These are phyloP conservation scores for Carex cristatella DNA, from an alignment of 176 grass and related monocot genomes.

Conservation along the genomic window DNA sequence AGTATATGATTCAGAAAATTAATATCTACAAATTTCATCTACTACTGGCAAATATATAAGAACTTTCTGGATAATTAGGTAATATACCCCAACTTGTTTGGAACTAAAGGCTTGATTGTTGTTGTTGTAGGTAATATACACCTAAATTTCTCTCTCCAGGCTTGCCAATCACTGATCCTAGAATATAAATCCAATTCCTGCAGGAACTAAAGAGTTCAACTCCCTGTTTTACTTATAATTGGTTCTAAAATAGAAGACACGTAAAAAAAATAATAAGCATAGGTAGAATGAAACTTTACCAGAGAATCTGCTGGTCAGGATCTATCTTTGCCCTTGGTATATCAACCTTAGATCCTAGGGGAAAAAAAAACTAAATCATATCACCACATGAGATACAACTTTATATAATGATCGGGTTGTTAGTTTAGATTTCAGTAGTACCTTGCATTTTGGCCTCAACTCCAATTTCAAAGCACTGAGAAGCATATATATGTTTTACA, in stretches of 20 bases:
- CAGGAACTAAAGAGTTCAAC: neutral
- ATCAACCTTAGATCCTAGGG: conserved; percentile 66
- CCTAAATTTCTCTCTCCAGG: neutral
- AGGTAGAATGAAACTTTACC: conserved; percentile 43
- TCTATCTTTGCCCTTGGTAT: conserved; percentile 80
- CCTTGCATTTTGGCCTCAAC: conserved; percentile 78
- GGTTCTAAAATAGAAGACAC: neutral
- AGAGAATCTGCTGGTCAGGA: conserved; percentile 90
- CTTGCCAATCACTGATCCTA: neutral
- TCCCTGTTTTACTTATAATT: neutral
- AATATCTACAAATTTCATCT: neutral
- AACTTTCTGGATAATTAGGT: neutral
- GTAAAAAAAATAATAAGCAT: conserved; percentile 22
- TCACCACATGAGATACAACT: neutral
- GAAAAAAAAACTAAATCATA: conserved; percentile 23
- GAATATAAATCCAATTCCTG: neutral
- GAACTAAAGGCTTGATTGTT: too few species aligned
- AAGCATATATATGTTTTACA: conserved; percentile 68
- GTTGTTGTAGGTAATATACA: neutral
- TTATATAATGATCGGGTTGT: neutral
- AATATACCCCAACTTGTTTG: too few species aligned
- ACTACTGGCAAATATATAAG: neutral
- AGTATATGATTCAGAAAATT: neutral
- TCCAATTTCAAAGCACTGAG: conserved; percentile 90
- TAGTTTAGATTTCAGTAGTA: conserved; percentile 28